Conservation (phyloP, 352 stramenopile species). For the Globisporangium solare region DNA sequence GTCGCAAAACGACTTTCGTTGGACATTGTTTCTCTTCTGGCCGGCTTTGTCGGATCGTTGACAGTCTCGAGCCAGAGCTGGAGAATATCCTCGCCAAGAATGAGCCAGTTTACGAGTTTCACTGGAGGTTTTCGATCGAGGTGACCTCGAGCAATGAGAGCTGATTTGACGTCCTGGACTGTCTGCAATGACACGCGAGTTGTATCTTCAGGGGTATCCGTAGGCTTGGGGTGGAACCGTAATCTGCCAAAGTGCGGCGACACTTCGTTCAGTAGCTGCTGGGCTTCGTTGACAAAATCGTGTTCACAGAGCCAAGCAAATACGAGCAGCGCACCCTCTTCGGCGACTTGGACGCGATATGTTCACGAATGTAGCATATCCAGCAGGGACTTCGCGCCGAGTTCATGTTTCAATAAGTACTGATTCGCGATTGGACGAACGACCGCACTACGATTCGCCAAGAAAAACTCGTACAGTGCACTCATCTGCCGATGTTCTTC, state of each 20-base stretch:
- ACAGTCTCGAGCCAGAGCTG: slow-evolving; percentile 16
- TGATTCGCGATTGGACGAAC: background rate
- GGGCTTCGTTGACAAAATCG: slow-evolving; percentile 1
- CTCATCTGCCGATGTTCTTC: too few species aligned
- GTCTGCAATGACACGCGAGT: slow-evolving; percentile 5
- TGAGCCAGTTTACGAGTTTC: background rate
- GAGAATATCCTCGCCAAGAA: slow-evolving; percentile 12
- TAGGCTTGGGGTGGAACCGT: slow-evolving; percentile 13
- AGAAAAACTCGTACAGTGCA: too few species aligned
- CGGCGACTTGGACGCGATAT: slow-evolving; percentile 14
- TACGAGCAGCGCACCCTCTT: slow-evolving; percentile 20
- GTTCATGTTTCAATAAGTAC: slow-evolving; percentile 5
- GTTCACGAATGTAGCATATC: slow-evolving; percentile 16
- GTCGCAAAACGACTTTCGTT: background rate
- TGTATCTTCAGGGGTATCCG: slow-evolving; percentile 9
- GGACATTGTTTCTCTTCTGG: background rate
- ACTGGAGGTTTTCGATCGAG: too few species aligned
- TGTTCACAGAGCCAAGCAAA: slow-evolving; percentile 18
- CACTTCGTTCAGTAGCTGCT: slow-evolving; percentile 8
- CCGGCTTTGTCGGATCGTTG: background rate
- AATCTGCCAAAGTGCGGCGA: slow-evolving; percentile 14
- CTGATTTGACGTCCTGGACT: background rate
- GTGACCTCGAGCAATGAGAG: too few species aligned
- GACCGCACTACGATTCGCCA: too few species aligned
- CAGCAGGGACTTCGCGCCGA: background rate